These are phyloP conservation scores for Aspergillus neoniger DNA, from an alignment of 2,329 filamentous ascomycete species.

Conservation along the genomic window DNA sequence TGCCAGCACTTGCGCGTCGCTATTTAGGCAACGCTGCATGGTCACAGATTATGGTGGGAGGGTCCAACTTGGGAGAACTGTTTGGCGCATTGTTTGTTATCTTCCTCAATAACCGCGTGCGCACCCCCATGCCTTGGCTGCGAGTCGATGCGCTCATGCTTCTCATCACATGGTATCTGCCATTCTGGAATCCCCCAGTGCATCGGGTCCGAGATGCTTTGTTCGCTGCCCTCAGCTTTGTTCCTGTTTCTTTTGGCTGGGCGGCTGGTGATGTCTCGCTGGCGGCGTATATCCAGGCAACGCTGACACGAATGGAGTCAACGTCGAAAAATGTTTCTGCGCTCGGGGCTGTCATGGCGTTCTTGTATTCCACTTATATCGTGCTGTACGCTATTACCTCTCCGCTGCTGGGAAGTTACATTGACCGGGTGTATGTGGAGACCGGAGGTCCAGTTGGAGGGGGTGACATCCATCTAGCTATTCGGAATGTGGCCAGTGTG, in stretches of 20 bases:
- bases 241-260: conserved; percentile 21
- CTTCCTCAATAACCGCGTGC: conserved; percentile 14
- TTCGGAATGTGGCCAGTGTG: conserved; percentile 16
- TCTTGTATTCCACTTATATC: conserved; percentile 20
- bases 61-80: conserved; percentile 21
- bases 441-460: conserved; percentile 14
- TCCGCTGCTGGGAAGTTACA: conserved; percentile 20
- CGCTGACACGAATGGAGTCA: conserved; percentile 18
- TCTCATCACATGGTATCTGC: conserved; percentile 20
- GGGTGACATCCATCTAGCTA: conserved; percentile 19
- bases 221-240: conserved; percentile 17
- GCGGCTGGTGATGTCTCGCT: conserved; percentile 20
- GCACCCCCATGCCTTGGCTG: conserved; percentile 19
- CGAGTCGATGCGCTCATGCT: conserved; percentile 18
- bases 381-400: conserved; percentile 20
- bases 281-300: conserved; percentile 21
- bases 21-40: conserved; percentile 19
- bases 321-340: conserved; percentile 17
- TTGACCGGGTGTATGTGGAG: conserved; percentile 17
- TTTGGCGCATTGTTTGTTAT: conserved; percentile 19
- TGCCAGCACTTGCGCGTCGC: conserved; percentile 19
- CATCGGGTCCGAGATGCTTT: conserved; percentile 12
- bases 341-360: conserved; percentile 19
- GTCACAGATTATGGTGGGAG: conserved; percentile 21
- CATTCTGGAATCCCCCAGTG: conserved; percentile 15